Percentiles rank a stretch among this genome's conserved stretches.
Evolutionary conservation across 2,329 filamentous ascomycete genomes (phyloP).

Genomic region (Cordyceps cicadae): DNA sequence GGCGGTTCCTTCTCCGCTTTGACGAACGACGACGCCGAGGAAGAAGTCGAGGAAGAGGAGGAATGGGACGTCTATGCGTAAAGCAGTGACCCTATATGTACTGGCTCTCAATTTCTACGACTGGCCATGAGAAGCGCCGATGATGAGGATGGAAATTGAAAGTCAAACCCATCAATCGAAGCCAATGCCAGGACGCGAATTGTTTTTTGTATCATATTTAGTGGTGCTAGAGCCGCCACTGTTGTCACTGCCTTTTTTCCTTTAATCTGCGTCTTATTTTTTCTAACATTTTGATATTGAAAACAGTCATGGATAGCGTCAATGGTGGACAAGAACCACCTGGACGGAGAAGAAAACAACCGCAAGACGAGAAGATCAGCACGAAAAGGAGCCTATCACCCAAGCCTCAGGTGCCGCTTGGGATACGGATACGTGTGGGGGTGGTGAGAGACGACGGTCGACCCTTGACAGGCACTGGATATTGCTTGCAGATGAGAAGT

Average conservation of each 20-base stretch:
- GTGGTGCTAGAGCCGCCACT: neutral
- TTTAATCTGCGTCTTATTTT: neutral
- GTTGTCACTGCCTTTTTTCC: neutral
- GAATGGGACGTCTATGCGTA: constrained; percentile 41
- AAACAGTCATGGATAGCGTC: constrained; percentile 9
- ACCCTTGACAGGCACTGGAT: neutral
- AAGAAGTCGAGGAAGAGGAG: constrained; percentile 35
- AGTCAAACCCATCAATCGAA: neutral
- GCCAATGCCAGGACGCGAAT: neutral
- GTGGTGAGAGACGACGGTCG: neutral
- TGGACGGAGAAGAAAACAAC: neutral
- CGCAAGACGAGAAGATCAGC: neutral
- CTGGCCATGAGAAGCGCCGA: neutral
- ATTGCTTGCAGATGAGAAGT: neutral
- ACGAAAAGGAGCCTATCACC: neutral
- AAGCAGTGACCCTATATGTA: constrained; percentile 8
- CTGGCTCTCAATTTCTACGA: neutral
- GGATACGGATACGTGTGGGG: neutral
- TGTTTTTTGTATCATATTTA: constrained; percentile 10
- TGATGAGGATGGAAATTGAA: neutral
- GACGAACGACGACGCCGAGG: constrained; percentile 34
- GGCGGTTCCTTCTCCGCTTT: constrained; percentile 42
- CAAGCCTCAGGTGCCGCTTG: neutral
- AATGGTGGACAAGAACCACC: neutral
- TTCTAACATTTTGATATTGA: neutral